Base-by-base conservation (phyloP, 192 early-diverging fungal genomes). In the Rhizophagus prolifer region DNA sequence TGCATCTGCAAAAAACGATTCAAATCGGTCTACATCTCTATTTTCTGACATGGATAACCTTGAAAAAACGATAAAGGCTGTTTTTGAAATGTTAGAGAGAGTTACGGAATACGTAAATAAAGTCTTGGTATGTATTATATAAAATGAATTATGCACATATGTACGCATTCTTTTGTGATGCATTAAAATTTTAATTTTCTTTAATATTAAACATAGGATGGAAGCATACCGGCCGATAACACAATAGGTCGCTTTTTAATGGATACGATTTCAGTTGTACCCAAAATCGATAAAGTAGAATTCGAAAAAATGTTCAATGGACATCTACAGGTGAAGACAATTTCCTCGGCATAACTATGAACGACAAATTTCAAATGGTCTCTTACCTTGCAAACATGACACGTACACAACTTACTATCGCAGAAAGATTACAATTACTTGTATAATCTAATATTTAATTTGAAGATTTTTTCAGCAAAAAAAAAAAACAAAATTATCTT, bases 331-430 rank as follows among this genome's bases (percentile, higher is more conserved):
- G 74, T 75, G 50, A 38, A 63, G n/a, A 31, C 1, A 31, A 19
- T 28, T 64, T 19, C 13, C 0, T 63, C 12, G 3, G 4, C 1
- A 63, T 14, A 30, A 30, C 7, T 13, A 0, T 23, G 8, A 26
- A 38, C 36, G 36, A 0, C 36, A 30, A 28, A 4, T 4, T 28
- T 14, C 36, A 38, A 78, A 96, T 97, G 95, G 95, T 97, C 30
- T 93, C 95, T 36, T 96, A 99, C 78, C 88, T 99, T 58, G 93
- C 95, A 74, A 94, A 96, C 86, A 92, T 99, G 80, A 96, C 97
- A 34, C 90, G 96, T 74, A 94, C 94, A 25, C 97, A 99, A 86
- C 88, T 99, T 74, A 92, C 92, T 77, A 93, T 99, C 86, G 94
- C 95, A 54, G 95, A 97, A 81, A 86, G 91, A 77, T 88, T 99